phyloP scores from a whole-genome alignment of 2,329 filamentous ascomycete species.

The Verticillium isaacii region DNA sequence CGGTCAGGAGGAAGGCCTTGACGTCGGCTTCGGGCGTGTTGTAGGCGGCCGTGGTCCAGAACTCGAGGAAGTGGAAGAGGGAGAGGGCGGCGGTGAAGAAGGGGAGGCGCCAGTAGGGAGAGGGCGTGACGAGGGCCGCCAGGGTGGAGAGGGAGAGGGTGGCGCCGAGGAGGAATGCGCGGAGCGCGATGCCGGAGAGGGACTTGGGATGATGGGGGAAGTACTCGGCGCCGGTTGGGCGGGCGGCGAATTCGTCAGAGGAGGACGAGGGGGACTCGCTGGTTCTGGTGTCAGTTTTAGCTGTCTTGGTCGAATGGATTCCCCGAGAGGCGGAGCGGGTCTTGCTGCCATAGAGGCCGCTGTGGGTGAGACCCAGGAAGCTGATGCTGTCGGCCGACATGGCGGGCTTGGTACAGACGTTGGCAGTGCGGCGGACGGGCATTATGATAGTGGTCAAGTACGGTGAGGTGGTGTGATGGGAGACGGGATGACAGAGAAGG shows the following conservation, averaged over 20 bases:
- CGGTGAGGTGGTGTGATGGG: not conserved
- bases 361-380: slow-evolving; percentile 4
- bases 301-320: not conserved
- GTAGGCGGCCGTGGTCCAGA: slow-evolving; percentile 79
- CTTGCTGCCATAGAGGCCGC: not conserved
- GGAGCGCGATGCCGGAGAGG: slow-evolving; percentile 54
- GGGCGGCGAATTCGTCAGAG: slow-evolving; percentile 12
- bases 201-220: slow-evolving; percentile 48
- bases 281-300: slow-evolving; percentile 13
- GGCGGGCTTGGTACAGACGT: not conserved
- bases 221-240: slow-evolving; percentile 22
- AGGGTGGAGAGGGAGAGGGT: slow-evolving; percentile 31
- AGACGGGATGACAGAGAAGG: too few species aligned
- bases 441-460: not conserved
- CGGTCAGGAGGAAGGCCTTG: slow-evolving; percentile 74
- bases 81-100: slow-evolving; percentile 67
- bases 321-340: not conserved
- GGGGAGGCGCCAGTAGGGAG: slow-evolving; percentile 55
- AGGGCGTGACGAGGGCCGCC: slow-evolving; percentile 27
- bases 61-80: slow-evolving; percentile 94
- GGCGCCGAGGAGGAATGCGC: slow-evolving; percentile 50
- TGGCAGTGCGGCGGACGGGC: not conserved
- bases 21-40: slow-evolving; percentile 72
- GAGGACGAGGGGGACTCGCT: slow-evolving; percentile 10
- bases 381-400: not conserved